Base-by-base conservation (phyloP, 768 basidiomycete genomes). In the Mycena polygramma region DNA sequence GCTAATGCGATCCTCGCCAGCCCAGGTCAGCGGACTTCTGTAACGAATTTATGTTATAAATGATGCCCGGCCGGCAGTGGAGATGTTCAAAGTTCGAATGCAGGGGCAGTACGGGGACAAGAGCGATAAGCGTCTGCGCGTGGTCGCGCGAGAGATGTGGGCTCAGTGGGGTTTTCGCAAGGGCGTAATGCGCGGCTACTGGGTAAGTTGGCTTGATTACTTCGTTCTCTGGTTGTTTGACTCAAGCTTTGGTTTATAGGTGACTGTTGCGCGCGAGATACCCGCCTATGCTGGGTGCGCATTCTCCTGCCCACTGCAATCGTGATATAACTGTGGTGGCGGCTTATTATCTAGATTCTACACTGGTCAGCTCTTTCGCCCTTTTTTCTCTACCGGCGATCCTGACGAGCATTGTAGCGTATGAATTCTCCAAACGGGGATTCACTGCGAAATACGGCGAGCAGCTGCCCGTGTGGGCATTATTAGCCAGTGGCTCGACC, bases 31-130 rank as follows among this genome's bases (percentile, higher is more conserved):
- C 8, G 30, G 2, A 37, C 52, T 49, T 39, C 45, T 15, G 26
- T 15, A 15, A 20, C 36, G 45, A 45, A 10, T 30, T 45, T 43
- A 53, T 37, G n/a, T 22, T 24, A 14, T 48, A 13, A 36, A n/a
- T 36, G 13, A 30, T 15, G 11, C 26, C 13, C 26, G 10, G 54
- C 37, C 20, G 20, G 4, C 69, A 95, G 94, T 96, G 59, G 98
- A 99, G 81, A 95, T 99, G 94, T 98, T 98, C 85, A 99, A 99
- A 81, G 95, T 98, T 36, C 88, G 94, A 20, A 98, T 98, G 97
- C 97, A 98, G 81, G 96, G 93, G 9, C 94, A 98, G 78, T 97
- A 98, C 74, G 97, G 97, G 14, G 86, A 85, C 5, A 85, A 89
- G 15, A 86, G 87, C 11, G 96, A 98, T 78, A 92, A 97, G 79